phyloP scores from a whole-genome alignment of 164 flowering plant genomes.

The Umbellularia californica region DNA sequence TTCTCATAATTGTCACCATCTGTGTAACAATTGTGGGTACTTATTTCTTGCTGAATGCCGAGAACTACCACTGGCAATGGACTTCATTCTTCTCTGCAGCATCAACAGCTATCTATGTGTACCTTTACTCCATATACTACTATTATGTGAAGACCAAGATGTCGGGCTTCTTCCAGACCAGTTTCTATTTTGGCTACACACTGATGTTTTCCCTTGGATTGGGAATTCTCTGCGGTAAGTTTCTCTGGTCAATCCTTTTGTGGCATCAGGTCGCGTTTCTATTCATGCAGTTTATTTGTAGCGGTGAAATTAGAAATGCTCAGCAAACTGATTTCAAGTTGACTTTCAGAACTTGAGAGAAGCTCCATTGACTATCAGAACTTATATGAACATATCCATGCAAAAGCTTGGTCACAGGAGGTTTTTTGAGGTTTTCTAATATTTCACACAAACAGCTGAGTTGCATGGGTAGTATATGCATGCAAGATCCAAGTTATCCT shows the following conservation, averaged over 20 bases:
- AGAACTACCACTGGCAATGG: conserved; percentile 99
- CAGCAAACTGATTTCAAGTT: not conserved
- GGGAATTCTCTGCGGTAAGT: conserved; percentile 97
- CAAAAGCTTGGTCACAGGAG: too few species aligned
- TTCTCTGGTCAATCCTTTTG: not conserved
- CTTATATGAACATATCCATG: too few species aligned
- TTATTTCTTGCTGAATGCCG: conserved; percentile 94
- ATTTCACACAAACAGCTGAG: too few species aligned
- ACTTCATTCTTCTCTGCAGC: conserved; percentile 98
- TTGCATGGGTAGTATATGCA: too few species aligned
- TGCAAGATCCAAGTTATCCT: too few species aligned
- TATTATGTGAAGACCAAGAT: conserved; percentile 93
- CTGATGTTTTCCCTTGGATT: conserved; percentile 93
- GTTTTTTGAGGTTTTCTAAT: too few species aligned
- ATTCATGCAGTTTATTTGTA: too few species aligned
- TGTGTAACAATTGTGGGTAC: conserved; percentile 99
- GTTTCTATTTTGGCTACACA: conserved; percentile 98
- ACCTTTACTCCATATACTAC: conserved; percentile 87
- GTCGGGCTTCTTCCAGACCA: conserved; percentile 99
- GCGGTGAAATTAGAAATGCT: not conserved
- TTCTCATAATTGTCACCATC: conserved; percentile 86
- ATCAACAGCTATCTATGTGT: conserved; percentile 91
- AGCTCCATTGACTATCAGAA: too few species aligned
- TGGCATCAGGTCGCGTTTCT: not conserved
- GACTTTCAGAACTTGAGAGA: not conserved